Evolutionary conservation across 73 alveolate species (phyloP).

Genomic region (Stentor coeruleus): DNA sequence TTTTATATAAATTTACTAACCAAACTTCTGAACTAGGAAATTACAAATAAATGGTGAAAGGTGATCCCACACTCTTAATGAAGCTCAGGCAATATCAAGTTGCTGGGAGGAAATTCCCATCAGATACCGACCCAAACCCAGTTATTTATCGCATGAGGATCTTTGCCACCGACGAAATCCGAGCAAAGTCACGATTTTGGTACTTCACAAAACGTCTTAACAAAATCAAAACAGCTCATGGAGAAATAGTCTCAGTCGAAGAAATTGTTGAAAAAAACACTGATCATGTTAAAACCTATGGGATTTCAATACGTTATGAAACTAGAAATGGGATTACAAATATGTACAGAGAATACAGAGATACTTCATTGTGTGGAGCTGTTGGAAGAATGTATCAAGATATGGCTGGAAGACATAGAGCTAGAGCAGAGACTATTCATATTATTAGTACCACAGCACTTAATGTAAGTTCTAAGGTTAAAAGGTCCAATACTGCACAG

Average conservation of each 20-base stretch:
- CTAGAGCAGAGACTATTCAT: constrained; percentile 57
- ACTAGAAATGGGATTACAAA: constrained; percentile 71
- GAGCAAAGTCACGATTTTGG: constrained; percentile 75
- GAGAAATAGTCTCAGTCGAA: constrained; percentile 58
- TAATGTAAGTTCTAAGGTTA: no score
- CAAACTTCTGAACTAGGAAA: constrained; percentile 25
- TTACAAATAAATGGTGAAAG: constrained; percentile 24
- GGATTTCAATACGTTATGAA: constrained; percentile 63
- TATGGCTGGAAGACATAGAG: constrained; percentile 83
- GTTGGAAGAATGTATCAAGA: constrained; percentile 68
- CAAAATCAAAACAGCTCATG: constrained; percentile 67
- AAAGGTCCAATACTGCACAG: no score
- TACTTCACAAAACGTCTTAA: constrained; percentile 66
- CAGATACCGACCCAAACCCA: constrained; percentile 58
- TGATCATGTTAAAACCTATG: constrained; percentile 55
- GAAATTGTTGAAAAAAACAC: constrained; percentile 66
- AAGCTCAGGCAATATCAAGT: constrained; percentile 51
- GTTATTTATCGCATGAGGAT: constrained; percentile 65
- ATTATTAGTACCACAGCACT: constrained; percentile 72
- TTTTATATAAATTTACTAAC: constrained; percentile 7
- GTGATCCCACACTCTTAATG: constrained; percentile 12
- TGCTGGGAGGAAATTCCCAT: constrained; percentile 63
- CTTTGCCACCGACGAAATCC: constrained; percentile 57
- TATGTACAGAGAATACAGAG: constrained; percentile 81
- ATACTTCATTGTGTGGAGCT: constrained; percentile 63